Evolutionary conservation across 2,329 filamentous ascomycete genomes (phyloP).

Genomic region (Macroventuria anomochaeta): DNA sequence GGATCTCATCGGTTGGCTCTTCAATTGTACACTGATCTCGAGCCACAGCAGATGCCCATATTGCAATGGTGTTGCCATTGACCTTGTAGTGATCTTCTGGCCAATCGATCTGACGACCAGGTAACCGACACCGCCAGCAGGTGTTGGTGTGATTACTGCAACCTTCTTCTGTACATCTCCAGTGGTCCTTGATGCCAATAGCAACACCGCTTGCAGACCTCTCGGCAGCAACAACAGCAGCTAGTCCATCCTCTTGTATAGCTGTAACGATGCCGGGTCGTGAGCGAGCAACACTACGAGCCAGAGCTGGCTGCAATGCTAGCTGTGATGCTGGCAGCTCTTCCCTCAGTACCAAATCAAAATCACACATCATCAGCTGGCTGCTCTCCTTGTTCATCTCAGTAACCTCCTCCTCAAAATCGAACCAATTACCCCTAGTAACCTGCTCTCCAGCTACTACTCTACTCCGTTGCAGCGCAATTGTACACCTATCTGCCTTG

Average conservation of each 20-base stretch:
- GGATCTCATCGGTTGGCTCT: neutral
- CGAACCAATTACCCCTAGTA: neutral
- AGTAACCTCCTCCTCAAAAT: neutral
- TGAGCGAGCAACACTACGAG: neutral
- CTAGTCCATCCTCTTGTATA: neutral
- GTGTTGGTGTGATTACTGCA: neutral
- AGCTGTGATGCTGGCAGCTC: neutral
- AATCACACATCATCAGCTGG: neutral
- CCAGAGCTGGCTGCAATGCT: neutral
- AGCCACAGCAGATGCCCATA: neutral
- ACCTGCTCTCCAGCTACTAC: neutral
- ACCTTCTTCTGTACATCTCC: neutral
- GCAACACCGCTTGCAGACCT: neutral
- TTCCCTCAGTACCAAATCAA: neutral
- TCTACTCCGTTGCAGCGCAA: neutral
- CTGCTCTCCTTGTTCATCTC: neutral
- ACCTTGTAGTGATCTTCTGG: neutral
- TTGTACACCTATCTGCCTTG: conserved; percentile 4
- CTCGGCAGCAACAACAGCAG: neutral
- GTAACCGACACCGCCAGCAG: neutral
- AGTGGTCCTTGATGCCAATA: neutral
- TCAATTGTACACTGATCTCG: neutral
- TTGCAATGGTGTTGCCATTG: neutral
- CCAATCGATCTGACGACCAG: neutral
- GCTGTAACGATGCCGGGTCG: neutral